phyloP scores from a whole-genome alignment of 257 asterid species.

The Scutellaria baicalensis region DNA sequence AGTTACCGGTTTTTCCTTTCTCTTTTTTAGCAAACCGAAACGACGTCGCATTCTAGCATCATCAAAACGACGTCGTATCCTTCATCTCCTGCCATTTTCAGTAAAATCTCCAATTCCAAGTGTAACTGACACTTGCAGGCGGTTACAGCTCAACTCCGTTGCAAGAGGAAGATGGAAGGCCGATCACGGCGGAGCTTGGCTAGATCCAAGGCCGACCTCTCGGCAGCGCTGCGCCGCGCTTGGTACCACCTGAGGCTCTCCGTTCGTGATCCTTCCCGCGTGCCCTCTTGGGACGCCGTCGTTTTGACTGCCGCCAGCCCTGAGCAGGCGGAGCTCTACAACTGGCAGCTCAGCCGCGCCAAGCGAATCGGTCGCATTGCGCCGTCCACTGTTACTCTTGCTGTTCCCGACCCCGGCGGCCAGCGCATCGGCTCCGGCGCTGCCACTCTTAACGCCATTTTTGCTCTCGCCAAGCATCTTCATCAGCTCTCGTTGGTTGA shows the following conservation, averaged over 20 bases:
- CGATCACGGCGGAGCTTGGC: conserved; percentile 21
- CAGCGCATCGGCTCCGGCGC: conserved; percentile 96
- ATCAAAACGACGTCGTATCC: neutral
- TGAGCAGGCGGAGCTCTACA: conserved; percentile 81
- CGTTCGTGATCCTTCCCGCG: conserved; percentile 72
- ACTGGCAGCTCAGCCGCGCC: conserved; percentile 86
- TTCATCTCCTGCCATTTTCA: neutral
- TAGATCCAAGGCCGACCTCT: conserved; percentile 47
- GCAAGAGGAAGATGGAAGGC: conserved; percentile 13
- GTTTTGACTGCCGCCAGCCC: conserved; percentile 97
- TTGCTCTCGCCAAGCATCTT: conserved; percentile 56
- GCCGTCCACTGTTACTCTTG: conserved; percentile 61
- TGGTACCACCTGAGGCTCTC: conserved; percentile 87
- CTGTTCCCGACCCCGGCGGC: conserved; percentile 88
- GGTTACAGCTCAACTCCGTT: too few species aligned
- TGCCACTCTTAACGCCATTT: conserved; percentile 80
- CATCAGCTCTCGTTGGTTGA: conserved; percentile 16
- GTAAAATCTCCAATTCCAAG: neutral
- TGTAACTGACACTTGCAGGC: neutral
- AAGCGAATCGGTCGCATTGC: conserved; percentile 85
- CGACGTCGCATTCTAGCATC: neutral
- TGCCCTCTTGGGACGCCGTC: conserved; percentile 88
- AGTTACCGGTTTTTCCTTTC: too few species aligned
- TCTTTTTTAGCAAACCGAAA: neutral
- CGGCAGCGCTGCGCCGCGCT: conserved; percentile 53